Evolutionary conservation across 1,284 basidiomycete species (phyloP), one percentile per base, ranked within the genome.

Genomic region (Cutaneotrichosporon sp.): DNA sequence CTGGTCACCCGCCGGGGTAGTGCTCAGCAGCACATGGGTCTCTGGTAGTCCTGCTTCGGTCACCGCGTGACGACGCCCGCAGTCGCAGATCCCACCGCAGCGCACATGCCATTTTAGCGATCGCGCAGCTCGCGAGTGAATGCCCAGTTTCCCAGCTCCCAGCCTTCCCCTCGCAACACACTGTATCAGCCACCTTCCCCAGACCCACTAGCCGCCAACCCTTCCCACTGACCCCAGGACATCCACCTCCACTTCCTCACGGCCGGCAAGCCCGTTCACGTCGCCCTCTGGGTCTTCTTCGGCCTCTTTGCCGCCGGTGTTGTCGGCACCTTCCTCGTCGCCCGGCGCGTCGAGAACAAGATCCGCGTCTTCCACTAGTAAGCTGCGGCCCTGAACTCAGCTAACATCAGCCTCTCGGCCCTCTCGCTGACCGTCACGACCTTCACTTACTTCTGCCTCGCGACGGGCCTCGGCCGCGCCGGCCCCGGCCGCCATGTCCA

Each of bases 361-460:
- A 66, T 67, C 42, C 62, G 77, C 22, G 55, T 74, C 45, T 77
- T 78, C 73, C 75, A 78, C 64, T 69, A 68, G 76, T 77, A 54
- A 63, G 75, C 10, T 8, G 10, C 52, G 1, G 14, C 16, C 20
- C 10, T 8, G 22, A 22, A 2, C 18, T 43, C n/a, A 13, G 42
- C 55, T 60, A 11, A 63, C 54, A 13, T 49, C 57, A 69, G 73
- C 57, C 53, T 77, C 42, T 72, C 73, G 31, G 71, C 69, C 20
- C 57, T 72, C 33, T 68, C 74, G 24, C 68, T 78, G 49, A 67
- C 71, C 47, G 70, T 73, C 64, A 71, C 75, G 16, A 70, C 72
- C 65, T 58, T 73, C 47, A 66, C 72, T n/a, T 77, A 78, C 69
- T 60, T 77, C 38, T 65, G 66, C 55, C 70, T 77, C 69, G 71